Evolutionary conservation across 176 grass and related monocot species (phyloP).

Genomic region (Oryza longistaminata): DNA sequence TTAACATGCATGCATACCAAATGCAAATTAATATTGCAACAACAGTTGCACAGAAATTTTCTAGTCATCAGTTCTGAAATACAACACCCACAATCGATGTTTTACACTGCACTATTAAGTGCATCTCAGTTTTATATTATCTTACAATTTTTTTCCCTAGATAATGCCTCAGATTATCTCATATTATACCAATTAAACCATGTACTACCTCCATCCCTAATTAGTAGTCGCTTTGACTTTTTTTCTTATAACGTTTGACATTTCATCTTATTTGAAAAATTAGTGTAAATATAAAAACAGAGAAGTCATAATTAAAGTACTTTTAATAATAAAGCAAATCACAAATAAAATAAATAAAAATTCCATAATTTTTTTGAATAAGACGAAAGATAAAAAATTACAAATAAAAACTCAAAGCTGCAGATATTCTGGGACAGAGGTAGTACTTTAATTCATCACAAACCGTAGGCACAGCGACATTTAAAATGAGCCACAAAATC

Average conservation of each 20-base stretch:
- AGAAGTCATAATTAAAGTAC: too few relatives aligned
- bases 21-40: not conserved
- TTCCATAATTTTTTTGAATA: too few relatives aligned
- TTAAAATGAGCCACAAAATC: not conserved
- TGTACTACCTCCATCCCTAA: too few relatives aligned
- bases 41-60: not conserved
- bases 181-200: not conserved
- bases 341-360: too few relatives aligned
- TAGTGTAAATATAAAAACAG: too few relatives aligned
- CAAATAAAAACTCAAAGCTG: too few relatives aligned
- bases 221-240: too few relatives aligned
- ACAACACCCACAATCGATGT: not conserved
- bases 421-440: too few relatives aligned
- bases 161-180: not conserved
- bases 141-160: not conserved
- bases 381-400: too few relatives aligned
- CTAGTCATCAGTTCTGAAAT: not conserved
- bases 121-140: not conserved
- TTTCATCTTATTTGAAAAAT: too few relatives aligned
- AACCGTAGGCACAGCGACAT: constrained; percentile 4
- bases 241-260: too few relatives aligned
- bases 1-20: not conserved
- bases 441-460: not conserved
- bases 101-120: not conserved
- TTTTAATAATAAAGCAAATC: too few relatives aligned